A percentile compares a stretch with the other conserved stretches of the same genome.
Evolutionary conservation across 169 alveolate genomes (phyloP).

Genomic region (Pseudocohnilembus persalinus): DNA sequence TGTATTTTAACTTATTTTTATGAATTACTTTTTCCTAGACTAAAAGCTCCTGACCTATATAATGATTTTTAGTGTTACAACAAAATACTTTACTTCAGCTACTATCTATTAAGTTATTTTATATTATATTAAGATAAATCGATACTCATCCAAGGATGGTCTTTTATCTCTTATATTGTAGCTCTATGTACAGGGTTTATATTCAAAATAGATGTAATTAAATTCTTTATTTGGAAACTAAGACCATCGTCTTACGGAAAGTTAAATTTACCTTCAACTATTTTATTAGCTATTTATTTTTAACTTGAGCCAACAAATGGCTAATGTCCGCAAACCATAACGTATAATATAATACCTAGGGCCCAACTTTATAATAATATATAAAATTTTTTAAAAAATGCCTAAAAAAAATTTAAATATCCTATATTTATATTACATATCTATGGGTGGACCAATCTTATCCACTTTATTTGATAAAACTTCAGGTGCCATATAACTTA

Average conservation of each 20-base stretch:
- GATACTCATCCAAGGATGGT: conserved; percentile 24
- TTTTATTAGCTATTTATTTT: conserved; percentile 41
- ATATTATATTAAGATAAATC: neutral
- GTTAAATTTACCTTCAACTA: conserved; percentile 29
- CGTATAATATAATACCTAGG: conserved; percentile 68
- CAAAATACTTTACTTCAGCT: no score
- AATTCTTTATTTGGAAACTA: conserved; percentile 32
- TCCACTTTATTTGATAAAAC: conserved; percentile 21
- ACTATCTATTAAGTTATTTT: no score
- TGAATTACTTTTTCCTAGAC: no score
- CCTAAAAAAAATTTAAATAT: neutral
- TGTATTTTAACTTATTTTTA: no score
- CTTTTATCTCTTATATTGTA: conserved; percentile 26
- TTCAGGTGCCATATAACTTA: conserved; percentile 65
- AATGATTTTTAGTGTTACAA: no score
- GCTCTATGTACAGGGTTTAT: conserved; percentile 34
- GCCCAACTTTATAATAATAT: conserved; percentile 72
- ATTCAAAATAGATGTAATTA: conserved; percentile 27
- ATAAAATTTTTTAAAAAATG: no score
- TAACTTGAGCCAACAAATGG: conserved; percentile 67
- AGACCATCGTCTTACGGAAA: conserved; percentile 15
- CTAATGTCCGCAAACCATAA: conserved; percentile 52
- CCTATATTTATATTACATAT: conserved; percentile 1
- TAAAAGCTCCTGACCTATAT: no score
- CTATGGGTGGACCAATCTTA: conserved; percentile 34